A percentile compares a stretch with the other conserved stretches of the same genome.
Evolutionary conservation across 1,139 yeast genomes (phyloP).

Genomic region (Kazachstania sp.): DNA sequence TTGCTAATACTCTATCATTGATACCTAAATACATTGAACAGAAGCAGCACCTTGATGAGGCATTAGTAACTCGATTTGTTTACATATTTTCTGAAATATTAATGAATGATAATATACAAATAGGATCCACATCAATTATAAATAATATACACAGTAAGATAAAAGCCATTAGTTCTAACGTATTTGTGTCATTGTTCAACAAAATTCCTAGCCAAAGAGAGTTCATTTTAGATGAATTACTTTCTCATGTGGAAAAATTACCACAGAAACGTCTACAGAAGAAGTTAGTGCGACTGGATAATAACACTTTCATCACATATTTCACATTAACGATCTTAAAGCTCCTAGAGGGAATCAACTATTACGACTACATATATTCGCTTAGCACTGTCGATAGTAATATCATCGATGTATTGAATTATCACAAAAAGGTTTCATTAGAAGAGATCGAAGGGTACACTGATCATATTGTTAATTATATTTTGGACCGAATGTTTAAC

Average conservation of each 20-base stretch:
- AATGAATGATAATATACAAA: slow-evolving; percentile 16
- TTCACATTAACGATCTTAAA: slow-evolving; percentile 23
- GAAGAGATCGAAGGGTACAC: slow-evolving; percentile 16
- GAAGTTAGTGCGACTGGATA: slow-evolving; percentile 17
- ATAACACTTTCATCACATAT: slow-evolving; percentile 18
- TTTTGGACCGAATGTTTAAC: slow-evolving; percentile 36
- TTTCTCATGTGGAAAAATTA: slow-evolving; percentile 43
- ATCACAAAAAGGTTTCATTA: slow-evolving; percentile 8
- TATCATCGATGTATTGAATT: slow-evolving; percentile 1
- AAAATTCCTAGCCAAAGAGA: slow-evolving; percentile 43
- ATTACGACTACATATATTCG: slow-evolving; percentile 8
- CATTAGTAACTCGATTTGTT: slow-evolving; percentile 21
- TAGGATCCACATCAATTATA: slow-evolving; percentile 7
- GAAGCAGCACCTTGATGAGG: slow-evolving; percentile 25
- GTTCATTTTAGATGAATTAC: slow-evolving; percentile 52
- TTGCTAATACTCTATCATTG: slow-evolving; percentile 14
- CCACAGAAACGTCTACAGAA: slow-evolving; percentile 36
- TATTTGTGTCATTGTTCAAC: slow-evolving; percentile 41
- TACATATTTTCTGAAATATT: slow-evolving; percentile 28
- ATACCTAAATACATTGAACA: slow-evolving; percentile 20
- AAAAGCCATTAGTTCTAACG: slow-evolving; percentile 32
- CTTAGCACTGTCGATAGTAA: slow-evolving; percentile 3
- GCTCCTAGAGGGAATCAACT: slow-evolving; percentile 22
- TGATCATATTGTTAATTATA: slow-evolving; percentile 35
- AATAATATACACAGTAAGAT: slow-evolving; percentile 20